A percentile compares a stretch with the other conserved stretches of the same genome.
Evolutionary conservation across 257 asterid genomes (phyloP).

Genomic region (Lavandula angustifolia): DNA sequence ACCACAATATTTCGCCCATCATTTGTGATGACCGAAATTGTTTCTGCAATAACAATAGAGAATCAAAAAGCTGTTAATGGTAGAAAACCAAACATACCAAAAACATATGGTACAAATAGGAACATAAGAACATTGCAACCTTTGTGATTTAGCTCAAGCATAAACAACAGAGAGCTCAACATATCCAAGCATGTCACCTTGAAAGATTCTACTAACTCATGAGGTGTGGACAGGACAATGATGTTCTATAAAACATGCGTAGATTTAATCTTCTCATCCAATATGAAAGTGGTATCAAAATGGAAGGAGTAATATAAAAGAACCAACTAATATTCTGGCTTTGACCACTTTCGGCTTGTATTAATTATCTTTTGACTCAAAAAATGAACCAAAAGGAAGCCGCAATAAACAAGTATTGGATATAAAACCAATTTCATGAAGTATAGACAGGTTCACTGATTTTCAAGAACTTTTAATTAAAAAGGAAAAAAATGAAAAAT

Average conservation of each 20-base stretch:
- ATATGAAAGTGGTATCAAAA: not conserved
- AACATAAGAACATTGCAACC: not conserved
- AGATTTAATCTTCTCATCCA: not conserved
- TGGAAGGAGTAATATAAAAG: too few relatives aligned
- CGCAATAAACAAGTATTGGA: too few relatives aligned
- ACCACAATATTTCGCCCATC: constrained; percentile 97
- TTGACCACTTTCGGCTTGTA: not conserved
- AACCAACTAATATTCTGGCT: not conserved
- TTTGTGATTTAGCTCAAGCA: not conserved
- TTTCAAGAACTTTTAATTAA: not conserved
- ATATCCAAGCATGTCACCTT: not conserved
- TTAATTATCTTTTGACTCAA: not conserved
- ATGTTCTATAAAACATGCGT: not conserved
- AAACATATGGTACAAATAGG: constrained; percentile 10
- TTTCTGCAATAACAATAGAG: constrained; percentile 40
- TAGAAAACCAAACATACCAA: constrained; percentile 27
- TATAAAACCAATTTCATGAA: constrained; percentile 1
- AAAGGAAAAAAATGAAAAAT: not conserved
- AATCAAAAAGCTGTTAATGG: not conserved
- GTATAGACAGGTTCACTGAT: not conserved
- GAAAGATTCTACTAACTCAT: not conserved
- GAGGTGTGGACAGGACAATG: not conserved
- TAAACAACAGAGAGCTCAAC: not conserved
- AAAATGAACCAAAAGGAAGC: too few relatives aligned
- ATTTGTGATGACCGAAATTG: constrained; percentile 85